These are phyloP conservation scores for Pleurostoma richardsiae DNA, from an alignment of 2,329 filamentous ascomycete genomes.

Conservation along the genomic window DNA sequence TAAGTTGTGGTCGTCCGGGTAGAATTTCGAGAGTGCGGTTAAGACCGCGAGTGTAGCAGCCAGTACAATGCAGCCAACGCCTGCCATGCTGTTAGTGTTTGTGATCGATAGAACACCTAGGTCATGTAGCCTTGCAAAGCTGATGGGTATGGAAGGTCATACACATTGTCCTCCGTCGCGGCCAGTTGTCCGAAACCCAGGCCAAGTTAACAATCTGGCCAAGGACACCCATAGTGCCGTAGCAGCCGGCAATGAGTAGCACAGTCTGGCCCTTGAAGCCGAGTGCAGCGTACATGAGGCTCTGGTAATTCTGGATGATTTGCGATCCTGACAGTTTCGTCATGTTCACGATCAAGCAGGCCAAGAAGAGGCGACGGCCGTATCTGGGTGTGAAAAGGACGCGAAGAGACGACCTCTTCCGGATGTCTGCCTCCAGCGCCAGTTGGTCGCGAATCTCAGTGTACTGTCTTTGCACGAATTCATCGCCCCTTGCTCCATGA, in stretches of 20 bases:
- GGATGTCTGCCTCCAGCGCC: conserved; percentile 11
- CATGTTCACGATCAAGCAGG: conserved; percentile 22
- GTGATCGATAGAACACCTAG: background rate
- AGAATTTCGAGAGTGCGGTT: conserved; percentile 15
- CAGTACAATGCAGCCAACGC: conserved; percentile 12
- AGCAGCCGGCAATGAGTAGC: conserved; percentile 40
- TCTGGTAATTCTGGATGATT: conserved; percentile 26
- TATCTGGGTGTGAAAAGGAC: conserved; percentile 21
- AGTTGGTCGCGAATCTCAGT: conserved; percentile 13
- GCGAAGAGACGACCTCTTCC: conserved; percentile 8
- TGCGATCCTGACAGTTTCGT: conserved; percentile 21
- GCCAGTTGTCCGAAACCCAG: conserved; percentile 21
- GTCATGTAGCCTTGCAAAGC: too few relatives aligned
- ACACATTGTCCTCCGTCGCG: conserved; percentile 12
- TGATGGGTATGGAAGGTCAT: background rate
- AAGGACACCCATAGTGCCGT: conserved; percentile 25
- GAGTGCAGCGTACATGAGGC: conserved; percentile 31
- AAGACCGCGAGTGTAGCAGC: conserved; percentile 10
- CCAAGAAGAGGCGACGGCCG: conserved; percentile 17
- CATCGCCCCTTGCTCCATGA: conserved; percentile 6
- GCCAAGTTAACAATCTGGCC: conserved; percentile 21
- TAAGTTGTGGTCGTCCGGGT: conserved; percentile 9
- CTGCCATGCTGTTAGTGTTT: conserved; percentile 2
- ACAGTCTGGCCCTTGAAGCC: conserved; percentile 41
- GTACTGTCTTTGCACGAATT: background rate